Conservation (phyloP, 257 asterid species). For the Solanum pimpinellifolium region DNA sequence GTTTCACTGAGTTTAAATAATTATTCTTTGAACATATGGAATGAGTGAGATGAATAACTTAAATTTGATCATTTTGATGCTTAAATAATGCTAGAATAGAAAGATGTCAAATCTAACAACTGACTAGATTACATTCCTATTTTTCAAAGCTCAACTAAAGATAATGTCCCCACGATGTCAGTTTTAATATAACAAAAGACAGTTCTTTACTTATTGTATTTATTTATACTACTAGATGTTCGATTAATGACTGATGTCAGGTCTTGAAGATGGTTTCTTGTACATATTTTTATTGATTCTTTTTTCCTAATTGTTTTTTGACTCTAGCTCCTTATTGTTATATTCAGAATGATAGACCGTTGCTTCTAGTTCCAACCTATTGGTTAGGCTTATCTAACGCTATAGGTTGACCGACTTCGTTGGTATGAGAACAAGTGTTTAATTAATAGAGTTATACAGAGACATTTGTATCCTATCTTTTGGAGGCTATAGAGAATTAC, state of each 20-base stretch:
- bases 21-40: neutral
- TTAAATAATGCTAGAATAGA: neutral
- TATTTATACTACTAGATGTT: no score
- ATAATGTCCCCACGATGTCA: neutral
- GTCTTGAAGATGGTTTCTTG: neutral
- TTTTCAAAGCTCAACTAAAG: neutral
- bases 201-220: neutral
- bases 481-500: neutral
- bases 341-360: neutral
- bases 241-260: neutral
- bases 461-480: neutral
- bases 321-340: neutral
- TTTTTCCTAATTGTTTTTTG: no score
- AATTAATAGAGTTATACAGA: neutral
- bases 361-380: neutral
- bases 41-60: neutral
- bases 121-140: neutral
- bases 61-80: no score
- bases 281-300: no score
- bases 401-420: neutral
- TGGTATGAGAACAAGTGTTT: neutral
- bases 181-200: neutral
- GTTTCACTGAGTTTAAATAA: no score
- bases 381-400: neutral
- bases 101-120: neutral